phyloP scores from a whole-genome alignment of 1,284 basidiomycete genomes.

The Fistulina hepatica region DNA sequence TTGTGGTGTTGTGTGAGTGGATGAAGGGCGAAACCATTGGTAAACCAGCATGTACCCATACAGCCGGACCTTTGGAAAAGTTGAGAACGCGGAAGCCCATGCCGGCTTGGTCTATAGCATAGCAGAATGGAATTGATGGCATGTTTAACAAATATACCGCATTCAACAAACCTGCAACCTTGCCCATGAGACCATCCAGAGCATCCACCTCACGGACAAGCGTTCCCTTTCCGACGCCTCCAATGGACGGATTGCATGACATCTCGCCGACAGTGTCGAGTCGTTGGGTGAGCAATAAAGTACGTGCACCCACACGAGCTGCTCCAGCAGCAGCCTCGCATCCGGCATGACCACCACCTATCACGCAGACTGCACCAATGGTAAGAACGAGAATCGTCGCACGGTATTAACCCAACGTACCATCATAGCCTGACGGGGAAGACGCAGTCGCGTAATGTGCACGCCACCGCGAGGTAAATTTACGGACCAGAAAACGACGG shows the following conservation, averaged over 20 bases:
- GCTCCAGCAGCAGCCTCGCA: slow-evolving; percentile 84
- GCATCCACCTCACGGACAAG: slow-evolving; percentile 84
- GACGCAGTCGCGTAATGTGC: too few species aligned
- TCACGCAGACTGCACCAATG: slow-evolving; percentile 78
- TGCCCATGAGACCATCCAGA: slow-evolving; percentile 72
- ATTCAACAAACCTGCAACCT: slow-evolving; percentile 45
- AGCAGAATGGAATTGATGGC: not conserved
- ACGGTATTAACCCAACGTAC: too few species aligned
- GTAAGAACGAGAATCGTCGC: too few species aligned
- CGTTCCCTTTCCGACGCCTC: slow-evolving; percentile 84
- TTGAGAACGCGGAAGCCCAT: slow-evolving; percentile 85
- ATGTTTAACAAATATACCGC: not conserved
- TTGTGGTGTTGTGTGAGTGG: slow-evolving; percentile 20
- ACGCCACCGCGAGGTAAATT: too few species aligned
- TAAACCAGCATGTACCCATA: slow-evolving; percentile 48
- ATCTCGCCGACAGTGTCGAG: slow-evolving; percentile 76
- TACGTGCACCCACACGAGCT: slow-evolving; percentile 71
- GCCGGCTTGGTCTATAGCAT: slow-evolving; percentile 64
- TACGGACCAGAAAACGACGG: too few species aligned
- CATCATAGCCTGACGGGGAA: too few species aligned
- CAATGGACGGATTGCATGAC: slow-evolving; percentile 86
- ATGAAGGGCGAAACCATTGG: not conserved
- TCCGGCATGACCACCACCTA: slow-evolving; percentile 89
- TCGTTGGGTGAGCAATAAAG: slow-evolving; percentile 72
- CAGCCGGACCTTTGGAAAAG: slow-evolving; percentile 76